phyloP scores from a whole-genome alignment of 2,329 filamentous ascomycete species.

The Sclerotinia glacialis region DNA sequence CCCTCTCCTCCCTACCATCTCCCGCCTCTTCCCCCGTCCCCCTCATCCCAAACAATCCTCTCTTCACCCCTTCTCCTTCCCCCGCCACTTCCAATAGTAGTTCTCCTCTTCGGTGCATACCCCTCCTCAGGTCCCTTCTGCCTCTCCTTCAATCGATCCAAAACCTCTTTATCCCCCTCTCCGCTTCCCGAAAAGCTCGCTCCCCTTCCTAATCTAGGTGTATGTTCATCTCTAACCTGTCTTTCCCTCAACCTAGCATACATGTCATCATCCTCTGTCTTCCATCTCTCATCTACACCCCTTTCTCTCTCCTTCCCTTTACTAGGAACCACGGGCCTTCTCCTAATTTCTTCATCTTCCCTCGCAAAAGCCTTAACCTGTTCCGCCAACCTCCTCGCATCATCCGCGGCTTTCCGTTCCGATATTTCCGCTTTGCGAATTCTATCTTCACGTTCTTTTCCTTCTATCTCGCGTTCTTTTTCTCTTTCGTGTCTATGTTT shows the following conservation, averaged over 20 bases:
- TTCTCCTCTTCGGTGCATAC: slow-evolving; percentile 12
- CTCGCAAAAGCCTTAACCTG: slow-evolving; percentile 25
- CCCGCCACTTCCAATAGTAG: background rate
- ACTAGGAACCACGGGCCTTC: slow-evolving; percentile 33
- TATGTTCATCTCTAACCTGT: background rate
- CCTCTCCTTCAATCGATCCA: slow-evolving; percentile 26
- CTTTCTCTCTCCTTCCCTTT: slow-evolving; percentile 15
- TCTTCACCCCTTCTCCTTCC: slow-evolving; percentile 5
- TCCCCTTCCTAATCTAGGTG: background rate
- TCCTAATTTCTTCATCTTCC: slow-evolving; percentile 37
- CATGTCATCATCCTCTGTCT: slow-evolving; percentile 3
- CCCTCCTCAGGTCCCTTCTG: slow-evolving; percentile 21
- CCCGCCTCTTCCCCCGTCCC: slow-evolving; percentile 14
- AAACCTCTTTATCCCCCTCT: slow-evolving; percentile 2
- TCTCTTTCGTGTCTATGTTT: slow-evolving; percentile 9
- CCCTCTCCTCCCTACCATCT: background rate
- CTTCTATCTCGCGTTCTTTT: background rate
- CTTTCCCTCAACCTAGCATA: slow-evolving; percentile 7
- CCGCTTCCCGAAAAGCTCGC: background rate
- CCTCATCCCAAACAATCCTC: slow-evolving; percentile 20
- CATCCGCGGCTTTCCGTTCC: slow-evolving; percentile 21
- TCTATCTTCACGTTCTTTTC: slow-evolving; percentile 1
- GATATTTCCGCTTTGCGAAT: slow-evolving; percentile 20
- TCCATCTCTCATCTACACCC: slow-evolving; percentile 19
- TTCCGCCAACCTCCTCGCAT: slow-evolving; percentile 24